These are phyloP conservation scores for Fraxinus platypoda DNA, from an alignment of 305 asterid genomes.

Conservation along the genomic window DNA sequence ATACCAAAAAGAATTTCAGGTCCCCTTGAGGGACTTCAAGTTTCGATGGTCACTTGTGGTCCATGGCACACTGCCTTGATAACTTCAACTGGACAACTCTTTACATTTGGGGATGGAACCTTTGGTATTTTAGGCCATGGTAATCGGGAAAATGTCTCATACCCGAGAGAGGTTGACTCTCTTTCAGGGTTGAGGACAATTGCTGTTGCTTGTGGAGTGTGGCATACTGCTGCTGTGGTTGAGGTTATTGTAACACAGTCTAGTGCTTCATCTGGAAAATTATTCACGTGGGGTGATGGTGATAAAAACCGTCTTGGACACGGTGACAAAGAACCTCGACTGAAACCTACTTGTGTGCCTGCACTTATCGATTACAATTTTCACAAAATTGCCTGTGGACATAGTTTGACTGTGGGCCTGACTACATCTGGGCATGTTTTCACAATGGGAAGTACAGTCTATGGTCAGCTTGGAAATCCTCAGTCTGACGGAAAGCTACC, in stretches of 20 bases:
- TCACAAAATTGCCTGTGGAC: constrained; percentile 84
- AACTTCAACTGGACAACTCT: constrained; percentile 77
- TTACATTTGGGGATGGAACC: constrained; percentile 94
- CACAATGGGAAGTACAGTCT: constrained; percentile 93
- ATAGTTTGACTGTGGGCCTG: constrained; percentile 85
- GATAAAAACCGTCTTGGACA: constrained; percentile 96
- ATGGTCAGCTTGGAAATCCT: constrained; percentile 93
- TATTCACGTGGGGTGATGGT: constrained; percentile 99
- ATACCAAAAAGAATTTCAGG: constrained; percentile 91
- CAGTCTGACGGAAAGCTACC: constrained; percentile 83
- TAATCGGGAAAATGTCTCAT: constrained; percentile 54
- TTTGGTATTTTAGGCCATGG: constrained; percentile 98
- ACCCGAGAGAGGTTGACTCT: constrained; percentile 83
- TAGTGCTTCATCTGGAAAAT: constrained; percentile 76
- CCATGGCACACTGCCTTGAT: constrained; percentile 99
- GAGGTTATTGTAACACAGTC: constrained; percentile 85
- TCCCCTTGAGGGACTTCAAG: constrained; percentile 87
- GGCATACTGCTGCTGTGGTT: constrained; percentile 98
- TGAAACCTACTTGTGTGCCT: constrained; percentile 89
- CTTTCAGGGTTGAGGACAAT: constrained; percentile 79
- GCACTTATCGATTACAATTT: constrained; percentile 83
- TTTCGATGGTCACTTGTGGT: constrained; percentile 79
- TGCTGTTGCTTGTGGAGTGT: constrained; percentile 95
- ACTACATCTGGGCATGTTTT: constrained; percentile 81
- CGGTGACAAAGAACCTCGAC: constrained; percentile 86